Evolutionary conservation across 768 basidiomycete species (phyloP).

Genomic region (Polyporus arcularius): DNA sequence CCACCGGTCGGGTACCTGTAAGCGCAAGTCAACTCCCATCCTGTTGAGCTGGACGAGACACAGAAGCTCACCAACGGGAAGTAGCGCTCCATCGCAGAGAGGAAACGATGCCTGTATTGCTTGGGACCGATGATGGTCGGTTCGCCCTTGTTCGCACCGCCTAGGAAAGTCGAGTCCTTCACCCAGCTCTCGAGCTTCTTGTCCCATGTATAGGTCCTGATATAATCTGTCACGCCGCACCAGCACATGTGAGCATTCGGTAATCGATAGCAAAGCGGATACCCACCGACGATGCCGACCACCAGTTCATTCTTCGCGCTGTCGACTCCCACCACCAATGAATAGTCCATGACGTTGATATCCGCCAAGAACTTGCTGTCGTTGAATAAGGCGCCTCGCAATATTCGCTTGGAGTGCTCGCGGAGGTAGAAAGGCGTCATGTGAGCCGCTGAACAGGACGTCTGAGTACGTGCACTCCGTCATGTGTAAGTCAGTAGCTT

Average conservation of each 20-base stretch:
- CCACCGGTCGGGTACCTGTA: conserved; percentile 85
- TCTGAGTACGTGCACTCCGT: not conserved
- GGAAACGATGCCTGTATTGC: conserved; percentile 87
- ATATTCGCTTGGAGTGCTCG: conserved; percentile 94
- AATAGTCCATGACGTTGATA: conserved; percentile 98
- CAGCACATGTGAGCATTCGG: not conserved
- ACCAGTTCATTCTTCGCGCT: conserved; percentile 86
- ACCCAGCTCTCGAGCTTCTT: conserved; percentile 99
- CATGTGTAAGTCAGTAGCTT: conserved; percentile 3
- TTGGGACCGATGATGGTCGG: conserved; percentile 97
- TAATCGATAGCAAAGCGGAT: not conserved
- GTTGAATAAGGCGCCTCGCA: conserved; percentile 88
- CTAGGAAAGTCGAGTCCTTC: conserved; percentile 91
- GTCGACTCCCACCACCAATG: conserved; percentile 94
- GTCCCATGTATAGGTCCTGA: conserved; percentile 97
- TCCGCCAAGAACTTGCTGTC: conserved; percentile 95
- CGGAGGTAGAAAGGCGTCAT: conserved; percentile 89
- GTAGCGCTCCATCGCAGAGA: conserved; percentile 88
- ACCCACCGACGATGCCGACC: conserved; percentile 93
- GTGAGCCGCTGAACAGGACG: conserved; percentile 63
- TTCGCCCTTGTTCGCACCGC: conserved; percentile 79
- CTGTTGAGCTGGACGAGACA: not conserved
- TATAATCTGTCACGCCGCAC: conserved; percentile 65
- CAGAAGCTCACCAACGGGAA: conserved; percentile 69
- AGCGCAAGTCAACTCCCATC: conserved; percentile 5